Evolutionary conservation across 2,329 filamentous ascomycete species (phyloP), one percentile per base, ranked within the genome.

Genomic region (Bertia moriformis): DNA sequence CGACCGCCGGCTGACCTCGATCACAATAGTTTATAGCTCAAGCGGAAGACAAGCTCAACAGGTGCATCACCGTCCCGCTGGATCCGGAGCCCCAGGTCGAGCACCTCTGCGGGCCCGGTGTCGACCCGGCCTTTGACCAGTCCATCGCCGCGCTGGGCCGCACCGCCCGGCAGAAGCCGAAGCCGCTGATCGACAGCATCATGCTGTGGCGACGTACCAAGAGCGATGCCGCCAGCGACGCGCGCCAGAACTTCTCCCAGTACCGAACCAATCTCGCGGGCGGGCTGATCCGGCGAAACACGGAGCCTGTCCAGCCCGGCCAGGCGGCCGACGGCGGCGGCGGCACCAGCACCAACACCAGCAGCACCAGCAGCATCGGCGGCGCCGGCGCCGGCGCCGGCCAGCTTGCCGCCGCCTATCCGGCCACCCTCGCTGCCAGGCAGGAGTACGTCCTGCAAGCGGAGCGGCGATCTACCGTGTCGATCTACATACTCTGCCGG

Each of bases 151-250:
- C 93, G 14, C 69, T 98, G 29, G 91, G 91, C 3, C 89, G 96
- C 55, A 94, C 98, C 51, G 86, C 89, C 39, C 83, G 86, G 42
- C 83, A 88, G 47, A 93, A 93, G 53, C 91, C 91, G 3, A 96
- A 93, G 54, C 84, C 87, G 4, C 62, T 98, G 39, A 95, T 98
- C 51, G 91, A 98, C 58, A 88, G 84, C 15, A 87, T 98, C 57
- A 98, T 98, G 84, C 72, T 93, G 22, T 98, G 91, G 91, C 78
- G 91, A 41, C 95, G 95, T 58, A 84, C 77, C 46, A 96, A 96
- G 63, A 93, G 87, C 46, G 89, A 96, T 58, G 78, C 81, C 17
- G 87, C 88, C 19, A 80, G 75, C 48, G 74, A 80, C 45, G 79
- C 82, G 19, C 67, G 76, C 17, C 22, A 27, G 22, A 7, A n/a